Evolutionary conservation across 2,329 filamentous ascomycete species (phyloP).

Genomic region (Blastomyces silverae): DNA sequence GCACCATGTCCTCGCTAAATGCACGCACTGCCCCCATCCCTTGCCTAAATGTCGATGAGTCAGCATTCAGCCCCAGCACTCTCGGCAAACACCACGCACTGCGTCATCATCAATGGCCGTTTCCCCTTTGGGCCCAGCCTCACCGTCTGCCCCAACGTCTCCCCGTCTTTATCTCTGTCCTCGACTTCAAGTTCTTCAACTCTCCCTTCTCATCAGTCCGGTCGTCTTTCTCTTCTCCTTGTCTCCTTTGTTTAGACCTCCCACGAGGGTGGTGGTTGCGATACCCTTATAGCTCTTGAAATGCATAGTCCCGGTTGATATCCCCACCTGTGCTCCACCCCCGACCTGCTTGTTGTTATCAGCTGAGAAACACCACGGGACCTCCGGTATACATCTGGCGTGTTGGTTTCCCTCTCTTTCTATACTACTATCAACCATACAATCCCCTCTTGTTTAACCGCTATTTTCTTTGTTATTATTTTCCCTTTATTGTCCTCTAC

Average conservation of each 20-base stretch:
- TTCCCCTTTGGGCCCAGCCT: not conserved
- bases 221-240: constrained; percentile 13
- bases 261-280: not conserved
- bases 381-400: not conserved
- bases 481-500: not conserved
- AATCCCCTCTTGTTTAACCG: not conserved
- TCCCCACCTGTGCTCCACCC: not conserved
- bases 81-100: constrained; percentile 4
- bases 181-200: constrained; percentile 4
- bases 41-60: no score
- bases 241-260: not conserved
- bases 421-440: not conserved
- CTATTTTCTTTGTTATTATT: not conserved
- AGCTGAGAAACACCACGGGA: not conserved
- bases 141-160: constrained; percentile 11
- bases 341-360: not conserved
- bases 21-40: not conserved
- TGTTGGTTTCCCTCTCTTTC: no score
- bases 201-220: not conserved
- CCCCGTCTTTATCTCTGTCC: constrained; percentile 14
- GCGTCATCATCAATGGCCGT: not conserved
- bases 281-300: not conserved
- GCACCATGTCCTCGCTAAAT: not conserved
- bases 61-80: not conserved
- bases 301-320: not conserved